phyloP scores from a whole-genome alignment of 2,329 filamentous ascomycete species.

The Emmonsia crescens region DNA sequence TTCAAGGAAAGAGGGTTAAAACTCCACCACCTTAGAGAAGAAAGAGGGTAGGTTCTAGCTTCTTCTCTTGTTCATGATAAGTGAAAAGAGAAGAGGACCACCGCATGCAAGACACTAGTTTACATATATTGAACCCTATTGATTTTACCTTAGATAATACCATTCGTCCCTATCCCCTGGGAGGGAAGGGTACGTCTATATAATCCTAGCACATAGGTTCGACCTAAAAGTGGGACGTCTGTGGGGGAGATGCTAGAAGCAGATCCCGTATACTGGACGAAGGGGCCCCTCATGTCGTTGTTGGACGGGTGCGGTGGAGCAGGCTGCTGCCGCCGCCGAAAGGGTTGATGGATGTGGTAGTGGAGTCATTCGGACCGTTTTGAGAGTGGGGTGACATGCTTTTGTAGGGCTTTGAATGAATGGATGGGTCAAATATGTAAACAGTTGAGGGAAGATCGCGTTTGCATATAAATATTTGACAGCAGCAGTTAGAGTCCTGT shows the following conservation, averaged over 20 bases:
- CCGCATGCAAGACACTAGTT: background rate
- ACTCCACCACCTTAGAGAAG: no score
- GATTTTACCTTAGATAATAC: no score
- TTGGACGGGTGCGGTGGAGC: conserved; percentile 12
- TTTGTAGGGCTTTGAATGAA: background rate
- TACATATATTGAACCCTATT: no score
- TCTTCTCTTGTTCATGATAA: background rate
- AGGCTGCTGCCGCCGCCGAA: background rate
- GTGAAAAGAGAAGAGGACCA: background rate
- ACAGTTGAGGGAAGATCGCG: background rate
- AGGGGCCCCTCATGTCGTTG: conserved; percentile 14
- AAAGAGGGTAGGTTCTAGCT: conserved; percentile 15
- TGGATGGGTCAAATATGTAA: background rate
- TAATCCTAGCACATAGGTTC: background rate
- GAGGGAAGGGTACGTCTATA: background rate
- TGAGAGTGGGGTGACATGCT: background rate
- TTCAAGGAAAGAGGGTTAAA: no score
- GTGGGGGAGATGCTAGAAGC: conserved; percentile 13
- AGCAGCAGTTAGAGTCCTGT: no score
- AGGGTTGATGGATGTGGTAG: conserved; percentile 12
- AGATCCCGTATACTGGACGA: conserved; percentile 16
- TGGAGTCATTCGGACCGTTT: background rate
- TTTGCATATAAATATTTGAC: background rate
- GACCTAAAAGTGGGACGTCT: conserved; percentile 8
- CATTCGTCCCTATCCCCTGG: background rate